Evolutionary conservation across 2,329 filamentous ascomycete genomes (phyloP).

Genomic region (Zymoseptoria tritici): DNA sequence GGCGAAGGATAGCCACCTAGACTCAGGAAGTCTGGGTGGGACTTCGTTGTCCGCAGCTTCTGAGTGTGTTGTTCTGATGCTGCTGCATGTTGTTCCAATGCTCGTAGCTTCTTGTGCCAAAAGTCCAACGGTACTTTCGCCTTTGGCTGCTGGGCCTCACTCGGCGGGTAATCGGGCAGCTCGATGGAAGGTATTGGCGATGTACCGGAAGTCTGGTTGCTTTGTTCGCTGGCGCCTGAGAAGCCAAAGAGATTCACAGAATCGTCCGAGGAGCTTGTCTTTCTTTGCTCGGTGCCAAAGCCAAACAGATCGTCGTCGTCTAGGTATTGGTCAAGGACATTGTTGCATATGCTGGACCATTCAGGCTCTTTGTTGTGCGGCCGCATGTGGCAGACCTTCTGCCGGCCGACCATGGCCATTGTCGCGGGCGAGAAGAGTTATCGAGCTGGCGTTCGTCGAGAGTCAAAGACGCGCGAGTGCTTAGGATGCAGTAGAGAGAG

Average conservation of each 20-base stretch:
- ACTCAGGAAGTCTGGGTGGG: conserved; percentile 31
- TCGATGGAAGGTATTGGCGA: conserved; percentile 45
- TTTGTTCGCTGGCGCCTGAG: conserved; percentile 44
- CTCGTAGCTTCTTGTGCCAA: conserved; percentile 49
- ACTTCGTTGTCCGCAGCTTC: conserved; percentile 23
- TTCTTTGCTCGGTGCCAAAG: conserved; percentile 41
- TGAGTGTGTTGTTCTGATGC: conserved; percentile 38
- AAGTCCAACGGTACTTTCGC: conserved; percentile 40
- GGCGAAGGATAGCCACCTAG: conserved; percentile 30
- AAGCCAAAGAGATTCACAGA: conserved; percentile 44
- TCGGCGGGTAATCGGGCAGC: conserved; percentile 8
- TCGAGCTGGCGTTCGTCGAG: neutral
- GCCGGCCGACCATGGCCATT: conserved; percentile 19
- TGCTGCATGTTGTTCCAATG: conserved; percentile 44
- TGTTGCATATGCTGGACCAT: conserved; percentile 51
- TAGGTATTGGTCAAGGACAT: conserved; percentile 58
- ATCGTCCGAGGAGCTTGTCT: conserved; percentile 43
- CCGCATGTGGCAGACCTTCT: conserved; percentile 33
- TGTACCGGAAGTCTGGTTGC: conserved; percentile 37
- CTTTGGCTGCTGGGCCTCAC: conserved; percentile 29
- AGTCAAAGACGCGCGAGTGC: neutral
- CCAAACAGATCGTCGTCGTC: conserved; percentile 48
- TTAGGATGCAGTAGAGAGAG: neutral
- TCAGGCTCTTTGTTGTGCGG: conserved; percentile 46
- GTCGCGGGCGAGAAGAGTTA: neutral